Evolutionary conservation across 345 rosid genomes (phyloP), one percentile per base, ranked within the genome.

Genomic region (Rhodamnia rubescens): DNA sequence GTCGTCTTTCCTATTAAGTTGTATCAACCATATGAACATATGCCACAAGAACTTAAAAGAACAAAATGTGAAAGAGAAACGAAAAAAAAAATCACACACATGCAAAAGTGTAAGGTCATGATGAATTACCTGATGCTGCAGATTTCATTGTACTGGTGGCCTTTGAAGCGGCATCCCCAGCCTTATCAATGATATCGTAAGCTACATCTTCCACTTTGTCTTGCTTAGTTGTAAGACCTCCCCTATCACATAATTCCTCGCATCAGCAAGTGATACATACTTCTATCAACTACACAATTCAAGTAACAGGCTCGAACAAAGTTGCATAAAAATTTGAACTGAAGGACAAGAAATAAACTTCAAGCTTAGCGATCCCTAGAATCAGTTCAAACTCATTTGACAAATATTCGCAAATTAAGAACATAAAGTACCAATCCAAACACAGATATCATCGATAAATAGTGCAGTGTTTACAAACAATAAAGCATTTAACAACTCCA

Each of bases 101-200:
- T 8, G 0, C 74, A 32, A 64, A n/a, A 36, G 15, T 40, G 59
- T 55, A 83, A 83, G 21, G 40, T 53, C 47, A 4, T 12, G 50
- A 64, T 74, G 44, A 74, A 57, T 82, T 87, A 92, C 91, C 91
- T 0, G 80, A 82, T 24, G 91, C 87, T n/a, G 87, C 91, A 55
- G 88, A 83, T 15, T 86, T 85, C 82, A 92, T 82, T 27, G 85
- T 84, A 53, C 83, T 83, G 29, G 87, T 83, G n/a, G 91, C 82
- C 81, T 51, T 90, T 13, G 91, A 90, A 44, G 92, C 91, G 44
- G 89, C 88, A 84, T 88, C 82, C 82, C 81, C 87, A 47, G 90
- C 91, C 82, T 59, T 83, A 54, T 89, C 85, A 89, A 87, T 64
- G 50, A 87, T 10, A 22, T 87, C 11, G 40, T 82, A 74, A 80